A percentile compares a stretch with the other conserved stretches of the same genome.
Evolutionary conservation across 306 rosid species (phyloP).

Genomic region (Gastrolobium bilobum): DNA sequence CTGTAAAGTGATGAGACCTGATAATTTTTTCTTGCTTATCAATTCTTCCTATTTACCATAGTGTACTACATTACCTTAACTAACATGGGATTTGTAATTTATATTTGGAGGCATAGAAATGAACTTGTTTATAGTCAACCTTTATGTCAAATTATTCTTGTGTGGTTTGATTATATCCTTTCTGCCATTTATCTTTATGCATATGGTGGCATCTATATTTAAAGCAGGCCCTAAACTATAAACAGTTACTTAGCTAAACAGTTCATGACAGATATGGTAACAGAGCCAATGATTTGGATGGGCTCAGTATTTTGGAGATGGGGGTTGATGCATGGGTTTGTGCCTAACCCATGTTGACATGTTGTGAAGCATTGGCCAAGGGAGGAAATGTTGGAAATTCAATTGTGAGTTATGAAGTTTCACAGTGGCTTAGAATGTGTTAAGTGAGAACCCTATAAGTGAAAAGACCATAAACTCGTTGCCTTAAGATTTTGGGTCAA

Average conservation of each 20-base stretch:
- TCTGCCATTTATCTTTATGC: conserved; percentile 14
- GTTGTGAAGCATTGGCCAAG: no score
- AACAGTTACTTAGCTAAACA: conserved; percentile 13
- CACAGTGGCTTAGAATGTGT: no score
- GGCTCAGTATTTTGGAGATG: no score
- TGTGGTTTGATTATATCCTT: neutral
- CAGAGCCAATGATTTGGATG: no score
- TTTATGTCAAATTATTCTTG: conserved; percentile 7
- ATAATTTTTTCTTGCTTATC: neutral
- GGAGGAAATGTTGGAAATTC: no score
- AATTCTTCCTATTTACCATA: neutral
- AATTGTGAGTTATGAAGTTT: no score
- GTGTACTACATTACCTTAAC: neutral
- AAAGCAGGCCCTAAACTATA: neutral
- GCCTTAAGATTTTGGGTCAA: no score
- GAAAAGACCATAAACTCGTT: no score
- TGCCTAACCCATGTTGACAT: no score
- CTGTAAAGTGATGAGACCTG: conserved; percentile 9
- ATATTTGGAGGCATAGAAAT: conserved; percentile 23
- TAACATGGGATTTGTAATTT: conserved; percentile 4
- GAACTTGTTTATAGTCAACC: conserved; percentile 10
- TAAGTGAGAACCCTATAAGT: no score
- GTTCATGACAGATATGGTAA: neutral
- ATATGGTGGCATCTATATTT: conserved; percentile 16
- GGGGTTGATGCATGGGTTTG: no score